Conservation (phyloP, 2,329 filamentous ascomycete species). For the Fusarium setosum region DNA sequence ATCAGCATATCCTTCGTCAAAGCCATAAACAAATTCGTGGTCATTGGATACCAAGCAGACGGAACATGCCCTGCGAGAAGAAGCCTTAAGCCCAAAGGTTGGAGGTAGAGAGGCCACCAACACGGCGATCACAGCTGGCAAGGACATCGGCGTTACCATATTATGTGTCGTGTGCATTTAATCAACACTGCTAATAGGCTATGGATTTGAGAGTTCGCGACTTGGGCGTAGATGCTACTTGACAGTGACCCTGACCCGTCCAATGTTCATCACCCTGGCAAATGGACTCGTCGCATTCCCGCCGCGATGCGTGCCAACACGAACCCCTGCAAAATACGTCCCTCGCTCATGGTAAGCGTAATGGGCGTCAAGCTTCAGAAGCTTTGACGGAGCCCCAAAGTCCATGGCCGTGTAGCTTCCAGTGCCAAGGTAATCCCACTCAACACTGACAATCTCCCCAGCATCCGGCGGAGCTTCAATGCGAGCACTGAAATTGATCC, state of each 20-base stretch:
- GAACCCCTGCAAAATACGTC: not conserved
- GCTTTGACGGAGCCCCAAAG: not conserved
- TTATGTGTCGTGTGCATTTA: too few species aligned
- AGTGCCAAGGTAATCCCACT: slow-evolving; percentile 17
- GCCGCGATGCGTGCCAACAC: not conserved
- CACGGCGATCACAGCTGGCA: too few species aligned
- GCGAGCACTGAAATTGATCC: not conserved
- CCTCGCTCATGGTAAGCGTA: not conserved
- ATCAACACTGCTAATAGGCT: too few species aligned
- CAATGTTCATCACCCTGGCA: not conserved
- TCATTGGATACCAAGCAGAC: too few species aligned
- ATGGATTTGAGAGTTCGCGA: too few species aligned
- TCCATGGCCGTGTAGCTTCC: not conserved
- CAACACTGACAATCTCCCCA: slow-evolving; percentile 18
- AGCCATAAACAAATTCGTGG: too few species aligned
- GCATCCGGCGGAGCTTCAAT: not conserved
- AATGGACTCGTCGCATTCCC: not conserved
- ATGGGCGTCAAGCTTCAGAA: not conserved
- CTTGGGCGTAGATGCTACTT: too few species aligned
- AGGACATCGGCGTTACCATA: too few species aligned
- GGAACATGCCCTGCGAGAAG: too few species aligned
- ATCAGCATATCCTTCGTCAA: too few species aligned
- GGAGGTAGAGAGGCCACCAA: too few species aligned
- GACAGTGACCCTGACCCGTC: slow-evolving; percentile 3
- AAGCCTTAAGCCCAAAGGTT: too few species aligned